A percentile compares a stretch with the other conserved stretches of the same genome.
Conservation (phyloP, 1,284 basidiomycete genomes). For the Ustilago bromivora region DNA sequence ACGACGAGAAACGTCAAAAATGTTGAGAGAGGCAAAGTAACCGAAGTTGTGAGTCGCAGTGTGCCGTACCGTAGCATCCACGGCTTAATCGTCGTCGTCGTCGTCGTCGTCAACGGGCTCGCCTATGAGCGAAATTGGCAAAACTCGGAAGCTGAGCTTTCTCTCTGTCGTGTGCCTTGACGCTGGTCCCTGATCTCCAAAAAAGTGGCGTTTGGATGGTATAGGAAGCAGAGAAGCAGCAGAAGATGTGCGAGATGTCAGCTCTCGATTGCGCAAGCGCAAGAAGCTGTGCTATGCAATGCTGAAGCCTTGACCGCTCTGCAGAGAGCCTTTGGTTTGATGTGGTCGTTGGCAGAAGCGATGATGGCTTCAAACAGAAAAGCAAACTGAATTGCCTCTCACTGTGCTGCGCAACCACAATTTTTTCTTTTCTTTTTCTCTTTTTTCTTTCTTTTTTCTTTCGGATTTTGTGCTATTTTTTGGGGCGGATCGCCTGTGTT, state of each 20-base stretch:
- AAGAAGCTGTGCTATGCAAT: not conserved
- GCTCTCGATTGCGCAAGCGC: slow-evolving; percentile 15
- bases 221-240: not conserved
- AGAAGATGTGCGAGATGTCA: not conserved
- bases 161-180: not conserved
- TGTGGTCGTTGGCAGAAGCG: slow-evolving; percentile 1
- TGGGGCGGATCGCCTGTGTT: not conserved
- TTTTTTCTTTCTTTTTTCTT: slow-evolving; percentile 5
- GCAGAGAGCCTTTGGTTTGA: not conserved
- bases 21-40: not conserved
- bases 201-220: not conserved
- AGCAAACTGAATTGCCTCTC: not conserved
- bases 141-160: slow-evolving; percentile 10
- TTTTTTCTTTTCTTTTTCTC: not conserved
- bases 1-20: not conserved
- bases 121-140: not conserved
- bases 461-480: slow-evolving; percentile 1
- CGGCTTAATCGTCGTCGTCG: not conserved
- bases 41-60: not conserved
- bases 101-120: no score
- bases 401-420: not conserved
- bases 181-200: no score
- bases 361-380: slow-evolving; percentile 1
- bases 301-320: not conserved
- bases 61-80: not conserved